Conservation (phyloP, 139 green algal species). For the Mesotaenium endlicherianum region DNA sequence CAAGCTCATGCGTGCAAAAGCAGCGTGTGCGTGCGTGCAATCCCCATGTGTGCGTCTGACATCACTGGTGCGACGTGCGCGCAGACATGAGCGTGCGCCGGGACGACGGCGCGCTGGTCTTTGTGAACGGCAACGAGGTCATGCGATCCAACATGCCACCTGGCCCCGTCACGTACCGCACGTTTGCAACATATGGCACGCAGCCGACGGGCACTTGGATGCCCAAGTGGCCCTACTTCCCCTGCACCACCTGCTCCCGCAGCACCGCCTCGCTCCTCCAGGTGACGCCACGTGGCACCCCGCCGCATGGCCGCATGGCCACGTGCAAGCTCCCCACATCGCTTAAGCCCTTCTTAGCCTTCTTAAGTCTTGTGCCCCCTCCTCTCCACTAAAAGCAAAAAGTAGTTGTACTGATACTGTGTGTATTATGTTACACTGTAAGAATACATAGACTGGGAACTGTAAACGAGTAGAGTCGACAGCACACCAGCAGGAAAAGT, state of each 20-base stretch:
- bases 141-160: constrained; percentile 13
- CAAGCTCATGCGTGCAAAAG: too few species aligned
- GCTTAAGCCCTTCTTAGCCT: not conserved
- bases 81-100: constrained; percentile 12
- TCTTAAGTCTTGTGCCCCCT: too few species aligned
- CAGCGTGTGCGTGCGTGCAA: too few species aligned
- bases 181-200: not conserved
- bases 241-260: not conserved
- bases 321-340: not conserved
- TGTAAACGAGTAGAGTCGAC: too few species aligned
- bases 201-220: not conserved
- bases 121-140: constrained; percentile 26
- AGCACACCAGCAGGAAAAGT: too few species aligned
- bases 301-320: too few species aligned
- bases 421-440: too few species aligned
- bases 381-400: too few species aligned
- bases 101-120: constrained; percentile 30
- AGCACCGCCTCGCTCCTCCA: not conserved
- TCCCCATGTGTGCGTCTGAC: too few species aligned
- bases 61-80: constrained; percentile 16
- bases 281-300: too few species aligned
- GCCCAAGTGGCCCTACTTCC: constrained; percentile 1
- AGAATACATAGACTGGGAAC: too few species aligned
- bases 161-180: not conserved
- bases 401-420: too few species aligned